phyloP scores from a whole-genome alignment of 139 green algal genomes.

The Chlamydomonas incerta region DNA sequence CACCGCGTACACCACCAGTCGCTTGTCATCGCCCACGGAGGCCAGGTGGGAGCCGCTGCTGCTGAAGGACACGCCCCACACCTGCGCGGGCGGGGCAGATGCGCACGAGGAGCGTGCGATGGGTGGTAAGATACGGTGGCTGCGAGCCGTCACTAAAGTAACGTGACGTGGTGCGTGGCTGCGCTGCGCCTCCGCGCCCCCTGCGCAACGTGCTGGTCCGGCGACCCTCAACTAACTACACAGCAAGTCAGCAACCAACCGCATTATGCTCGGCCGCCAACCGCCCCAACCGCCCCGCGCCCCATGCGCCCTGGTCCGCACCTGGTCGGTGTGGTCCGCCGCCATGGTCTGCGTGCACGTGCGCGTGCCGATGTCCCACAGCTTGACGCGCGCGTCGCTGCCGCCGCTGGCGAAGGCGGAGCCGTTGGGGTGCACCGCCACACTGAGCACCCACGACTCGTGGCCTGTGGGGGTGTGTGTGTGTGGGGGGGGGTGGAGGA shows the following conservation, averaged over 20 bases:
- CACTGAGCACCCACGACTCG: constrained; percentile 89
- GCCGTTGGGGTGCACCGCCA: constrained; percentile 81
- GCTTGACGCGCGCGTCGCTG: constrained; percentile 80
- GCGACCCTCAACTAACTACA: too few relatives aligned
- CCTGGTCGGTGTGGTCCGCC: constrained; percentile 79
- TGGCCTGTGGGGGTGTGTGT: constrained; percentile 70
- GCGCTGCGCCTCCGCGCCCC: too few relatives aligned
- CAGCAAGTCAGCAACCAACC: too few relatives aligned
- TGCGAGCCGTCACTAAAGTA: too few relatives aligned
- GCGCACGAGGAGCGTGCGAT: too few relatives aligned
- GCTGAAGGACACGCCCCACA: constrained; percentile 80
- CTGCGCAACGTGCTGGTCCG: too few relatives aligned
- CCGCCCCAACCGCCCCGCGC: too few relatives aligned
- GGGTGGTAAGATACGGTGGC: too few relatives aligned
- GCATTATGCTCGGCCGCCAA: too few relatives aligned
- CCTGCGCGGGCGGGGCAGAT: constrained; percentile 56
- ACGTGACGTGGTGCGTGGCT: too few relatives aligned
- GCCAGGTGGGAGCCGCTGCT: constrained; percentile 66
- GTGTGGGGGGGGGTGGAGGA: neutral
- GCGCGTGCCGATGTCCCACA: constrained; percentile 88
- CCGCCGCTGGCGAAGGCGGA: constrained; percentile 76
- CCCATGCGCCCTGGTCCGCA: neutral
- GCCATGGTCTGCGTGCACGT: constrained; percentile 79
- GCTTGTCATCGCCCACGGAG: constrained; percentile 76
- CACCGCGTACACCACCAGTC: constrained; percentile 66